Evolutionary conservation across 2,329 filamentous ascomycete genomes (phyloP).

Genomic region (Sordariomycetes sp.): DNA sequence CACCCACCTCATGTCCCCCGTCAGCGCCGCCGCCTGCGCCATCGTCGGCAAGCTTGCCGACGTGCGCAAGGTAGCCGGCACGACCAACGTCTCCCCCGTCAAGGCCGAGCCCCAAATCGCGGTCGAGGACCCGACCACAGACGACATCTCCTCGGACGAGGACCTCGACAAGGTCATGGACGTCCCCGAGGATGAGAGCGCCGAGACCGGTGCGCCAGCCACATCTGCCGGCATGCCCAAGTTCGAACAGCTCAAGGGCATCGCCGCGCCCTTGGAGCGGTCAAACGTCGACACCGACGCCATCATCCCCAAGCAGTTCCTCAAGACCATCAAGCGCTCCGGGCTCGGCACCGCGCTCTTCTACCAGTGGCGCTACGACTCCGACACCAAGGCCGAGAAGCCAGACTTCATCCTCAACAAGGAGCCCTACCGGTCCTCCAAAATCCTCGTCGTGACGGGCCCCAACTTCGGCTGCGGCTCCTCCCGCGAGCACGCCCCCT

Average conservation of each 20-base stretch:
- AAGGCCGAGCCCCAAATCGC: slow-evolving; percentile 39
- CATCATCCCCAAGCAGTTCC: slow-evolving; percentile 98
- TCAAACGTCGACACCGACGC: slow-evolving; percentile 97
- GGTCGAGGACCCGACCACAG: slow-evolving; percentile 17
- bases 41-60: slow-evolving; percentile 88
- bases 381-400: slow-evolving; percentile 61
- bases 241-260: slow-evolving; percentile 76
- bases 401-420: slow-evolving; percentile 82
- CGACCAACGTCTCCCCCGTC: slow-evolving; percentile 25
- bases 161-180: slow-evolving; percentile 46
- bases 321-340: slow-evolving; percentile 98
- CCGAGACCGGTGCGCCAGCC: slow-evolving; percentile 42
- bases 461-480: slow-evolving; percentile 93
- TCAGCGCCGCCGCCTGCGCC: slow-evolving; percentile 88
- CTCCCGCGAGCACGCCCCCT: slow-evolving; percentile 90
- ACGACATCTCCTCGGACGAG: slow-evolving; percentile 28
- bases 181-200: slow-evolving; percentile 51
- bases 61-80: slow-evolving; percentile 65
- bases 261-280: slow-evolving; percentile 78
- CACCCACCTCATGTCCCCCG: slow-evolving; percentile 93
- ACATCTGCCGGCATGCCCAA: slow-evolving; percentile 62
- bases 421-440: slow-evolving; percentile 72
- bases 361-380: slow-evolving; percentile 70
- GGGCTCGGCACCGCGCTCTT: slow-evolving; percentile 86
- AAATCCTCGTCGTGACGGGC: slow-evolving; percentile 87